These are phyloP conservation scores for Colletotrichum musae DNA, from an alignment of 2,329 filamentous ascomycete genomes.

Conservation along the genomic window DNA sequence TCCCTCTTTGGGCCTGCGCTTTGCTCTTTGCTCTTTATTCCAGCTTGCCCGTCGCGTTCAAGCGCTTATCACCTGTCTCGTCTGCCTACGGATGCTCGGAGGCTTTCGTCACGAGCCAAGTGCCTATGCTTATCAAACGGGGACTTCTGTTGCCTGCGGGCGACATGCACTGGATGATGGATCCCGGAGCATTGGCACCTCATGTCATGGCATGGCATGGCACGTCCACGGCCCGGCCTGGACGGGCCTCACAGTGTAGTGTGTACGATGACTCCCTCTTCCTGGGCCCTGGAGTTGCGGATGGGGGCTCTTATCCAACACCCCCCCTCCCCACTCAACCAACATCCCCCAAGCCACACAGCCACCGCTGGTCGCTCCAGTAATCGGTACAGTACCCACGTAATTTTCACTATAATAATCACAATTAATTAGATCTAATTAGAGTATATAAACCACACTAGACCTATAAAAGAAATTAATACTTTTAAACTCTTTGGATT, in stretches of 20 bases:
- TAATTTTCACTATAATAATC: too few species aligned
- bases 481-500: too few species aligned
- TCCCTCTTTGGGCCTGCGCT: slow-evolving; percentile 9
- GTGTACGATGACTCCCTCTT: neutral
- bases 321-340: too few species aligned
- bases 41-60: slow-evolving; percentile 15
- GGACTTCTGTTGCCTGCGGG: neutral
- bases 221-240: neutral
- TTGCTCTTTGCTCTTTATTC: neutral
- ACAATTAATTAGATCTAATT: too few species aligned
- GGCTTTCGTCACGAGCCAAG: slow-evolving; percentile 1
- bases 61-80: slow-evolving; percentile 22
- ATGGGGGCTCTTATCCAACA: too few species aligned
- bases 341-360: too few species aligned
- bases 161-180: neutral
- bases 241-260: neutral
- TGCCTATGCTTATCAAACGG: neutral
- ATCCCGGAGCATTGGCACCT: neutral
- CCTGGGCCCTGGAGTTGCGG: neutral
- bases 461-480: too few species aligned
- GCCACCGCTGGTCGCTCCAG: too few species aligned
- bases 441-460: too few species aligned
- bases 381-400: too few species aligned
- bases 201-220: slow-evolving; percentile 1
- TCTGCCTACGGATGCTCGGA: slow-evolving; percentile 3